A percentile compares a stretch with the other conserved stretches of the same genome.
Evolutionary conservation across 2,329 filamentous ascomycete species (phyloP).

Genomic region (Daldinia eschscholtzii): DNA sequence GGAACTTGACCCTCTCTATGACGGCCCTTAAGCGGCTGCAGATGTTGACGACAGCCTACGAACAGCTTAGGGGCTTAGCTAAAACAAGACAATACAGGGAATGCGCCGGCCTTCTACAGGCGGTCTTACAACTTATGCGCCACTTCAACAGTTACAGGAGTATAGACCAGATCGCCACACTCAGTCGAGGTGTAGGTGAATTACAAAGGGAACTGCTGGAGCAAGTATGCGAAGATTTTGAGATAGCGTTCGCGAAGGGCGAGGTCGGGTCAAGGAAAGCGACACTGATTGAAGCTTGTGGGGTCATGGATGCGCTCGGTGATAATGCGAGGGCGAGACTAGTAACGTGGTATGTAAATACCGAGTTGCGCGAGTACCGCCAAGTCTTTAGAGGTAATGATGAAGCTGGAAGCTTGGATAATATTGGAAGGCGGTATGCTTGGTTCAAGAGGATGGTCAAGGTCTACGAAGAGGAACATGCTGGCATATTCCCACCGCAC

Average conservation of each 20-base stretch:
- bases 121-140: conserved; percentile 96
- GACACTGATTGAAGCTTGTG: conserved; percentile 86
- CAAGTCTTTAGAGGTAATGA: conserved; percentile 97
- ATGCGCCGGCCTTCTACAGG: conserved; percentile 92
- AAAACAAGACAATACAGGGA: conserved; percentile 93
- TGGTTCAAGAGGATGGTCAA: conserved; percentile 98
- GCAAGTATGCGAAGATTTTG: conserved; percentile 99
- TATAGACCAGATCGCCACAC: conserved; percentile 95
- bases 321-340: conserved; percentile 85
- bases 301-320: conserved; percentile 94
- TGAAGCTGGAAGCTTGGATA: conserved; percentile 95
- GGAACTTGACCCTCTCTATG: conserved; percentile 96
- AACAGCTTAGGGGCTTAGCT: conserved; percentile 87
- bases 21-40: conserved; percentile 96
- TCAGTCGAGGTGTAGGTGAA: conserved; percentile 93
- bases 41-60: conserved; percentile 99
- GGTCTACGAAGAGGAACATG: conserved; percentile 94
- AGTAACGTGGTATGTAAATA: conserved; percentile 98
- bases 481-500: conserved; percentile 83
- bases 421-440: conserved; percentile 92
- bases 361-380: conserved; percentile 92
- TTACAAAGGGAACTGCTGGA: conserved; percentile 92
- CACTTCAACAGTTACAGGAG: conserved; percentile 98
- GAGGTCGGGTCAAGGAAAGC: conserved; percentile 79
- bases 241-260: conserved; percentile 90